Evolutionary conservation across 2,329 filamentous ascomycete species (phyloP).

Genomic region (Xylariales sp.): DNA sequence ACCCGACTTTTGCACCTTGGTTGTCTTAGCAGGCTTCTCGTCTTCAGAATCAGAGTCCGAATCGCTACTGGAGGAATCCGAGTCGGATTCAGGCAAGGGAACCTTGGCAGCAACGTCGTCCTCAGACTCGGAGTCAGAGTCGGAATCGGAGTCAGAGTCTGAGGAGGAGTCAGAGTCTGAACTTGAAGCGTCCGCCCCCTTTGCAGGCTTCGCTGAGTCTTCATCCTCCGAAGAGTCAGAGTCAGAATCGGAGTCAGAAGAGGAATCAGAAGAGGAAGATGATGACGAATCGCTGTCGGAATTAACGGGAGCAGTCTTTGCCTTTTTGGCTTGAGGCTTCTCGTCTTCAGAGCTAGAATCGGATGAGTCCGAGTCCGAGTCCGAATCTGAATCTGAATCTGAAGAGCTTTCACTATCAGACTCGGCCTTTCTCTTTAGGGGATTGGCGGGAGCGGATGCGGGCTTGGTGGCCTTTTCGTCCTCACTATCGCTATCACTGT

Average conservation of each 20-base stretch:
- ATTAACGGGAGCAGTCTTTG: conserved; percentile 31
- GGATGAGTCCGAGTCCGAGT: conserved; percentile 33
- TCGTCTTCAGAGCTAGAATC: conserved; percentile 31
- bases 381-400: conserved; percentile 13
- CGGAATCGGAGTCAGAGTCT: conserved; percentile 28
- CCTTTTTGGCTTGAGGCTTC: conserved; percentile 39
- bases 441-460: conserved; percentile 27
- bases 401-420: conserved; percentile 33
- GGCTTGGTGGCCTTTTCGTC: conserved; percentile 15
- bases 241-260: conserved; percentile 20
- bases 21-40: conserved; percentile 16
- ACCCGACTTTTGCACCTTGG: conserved; percentile 19
- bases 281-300: conserved; percentile 32
- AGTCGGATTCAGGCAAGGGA: conserved; percentile 36
- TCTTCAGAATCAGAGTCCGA: conserved; percentile 33
- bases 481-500: conserved; percentile 24
- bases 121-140: conserved; percentile 30
- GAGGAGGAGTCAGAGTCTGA: conserved; percentile 28
- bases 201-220: conserved; percentile 13
- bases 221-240: conserved; percentile 24
- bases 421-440: conserved; percentile 52
- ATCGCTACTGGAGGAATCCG: conserved; percentile 29
- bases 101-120: conserved; percentile 31
- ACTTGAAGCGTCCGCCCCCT: conserved; percentile 8
- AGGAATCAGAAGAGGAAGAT: conserved; percentile 25